Evolutionary conservation across 164 flowering plant species (phyloP).

Genomic region (Vitis rotundifolia): DNA sequence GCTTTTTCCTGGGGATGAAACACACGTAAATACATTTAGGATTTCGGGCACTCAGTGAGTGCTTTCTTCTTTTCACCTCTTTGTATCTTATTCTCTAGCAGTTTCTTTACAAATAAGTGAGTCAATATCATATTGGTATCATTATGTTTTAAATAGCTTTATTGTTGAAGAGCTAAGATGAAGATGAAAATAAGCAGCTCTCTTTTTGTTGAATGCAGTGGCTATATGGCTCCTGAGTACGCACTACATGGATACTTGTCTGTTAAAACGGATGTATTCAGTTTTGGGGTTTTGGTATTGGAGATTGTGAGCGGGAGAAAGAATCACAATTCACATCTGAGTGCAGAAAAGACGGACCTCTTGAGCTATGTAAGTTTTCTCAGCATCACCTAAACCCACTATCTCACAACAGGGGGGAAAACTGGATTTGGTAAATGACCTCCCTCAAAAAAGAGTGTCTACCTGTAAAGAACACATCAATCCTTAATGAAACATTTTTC

Average conservation of each 20-base stretch:
- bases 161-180: neutral
- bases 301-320: constrained; percentile 87
- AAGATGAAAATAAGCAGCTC: constrained; percentile 1
- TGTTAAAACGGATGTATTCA: constrained; percentile 81
- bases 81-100: neutral
- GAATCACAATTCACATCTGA: constrained; percentile 44
- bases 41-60: constrained; percentile 89
- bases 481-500: no score
- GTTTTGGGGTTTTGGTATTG: constrained; percentile 73
- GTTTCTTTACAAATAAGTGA: neutral
- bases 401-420: no score
- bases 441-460: no score
- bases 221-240: constrained; percentile 91
- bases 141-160: no score
- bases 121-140: no score
- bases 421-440: no score
- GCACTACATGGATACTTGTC: constrained; percentile 73
- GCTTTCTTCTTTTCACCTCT: constrained; percentile 5
- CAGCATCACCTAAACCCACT: no score
- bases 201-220: constrained; percentile 41
- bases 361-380: constrained; percentile 67
- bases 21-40: constrained; percentile 68
- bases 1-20: constrained; percentile 76
- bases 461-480: no score
- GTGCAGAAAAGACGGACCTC: constrained; percentile 53